A percentile compares a stretch with the other conserved stretches of the same genome.
phyloP scores from a whole-genome alignment of 371 early-diverging fungal species.

The Apophysomyces sp. region DNA sequence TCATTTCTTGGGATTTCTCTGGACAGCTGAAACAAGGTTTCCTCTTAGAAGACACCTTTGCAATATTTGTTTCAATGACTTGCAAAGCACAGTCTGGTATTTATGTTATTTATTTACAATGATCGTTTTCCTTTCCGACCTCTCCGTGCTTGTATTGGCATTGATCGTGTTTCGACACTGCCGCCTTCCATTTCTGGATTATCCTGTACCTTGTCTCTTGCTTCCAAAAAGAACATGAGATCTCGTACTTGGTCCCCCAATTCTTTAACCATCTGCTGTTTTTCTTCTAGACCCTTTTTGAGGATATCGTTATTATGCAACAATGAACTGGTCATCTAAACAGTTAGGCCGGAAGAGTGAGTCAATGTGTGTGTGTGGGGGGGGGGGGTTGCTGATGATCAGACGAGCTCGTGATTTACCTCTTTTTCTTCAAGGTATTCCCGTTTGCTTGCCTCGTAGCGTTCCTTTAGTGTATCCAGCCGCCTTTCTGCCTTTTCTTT shows the following conservation, averaged over 20 bases:
- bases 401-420: slow-evolving; percentile 5
- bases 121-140: neutral
- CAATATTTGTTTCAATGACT: too few species aligned
- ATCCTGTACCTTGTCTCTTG: slow-evolving; percentile 28
- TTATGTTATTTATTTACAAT: neutral
- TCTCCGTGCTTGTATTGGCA: neutral
- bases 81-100: neutral
- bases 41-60: too few species aligned
- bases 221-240: slow-evolving; percentile 38
- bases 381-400: too few species aligned
- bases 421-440: slow-evolving; percentile 28
- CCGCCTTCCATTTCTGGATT: slow-evolving; percentile 31
- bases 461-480: slow-evolving; percentile 23
- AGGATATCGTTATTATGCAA: slow-evolving; percentile 17
- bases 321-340: slow-evolving; percentile 19
- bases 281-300: slow-evolving; percentile 11
- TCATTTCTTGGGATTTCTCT: too few species aligned
- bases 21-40: too few species aligned
- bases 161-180: slow-evolving; percentile 17
- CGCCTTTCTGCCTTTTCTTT: slow-evolving; percentile 21
- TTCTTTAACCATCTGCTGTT: slow-evolving; percentile 24
- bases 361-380: too few species aligned
- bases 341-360: neutral
- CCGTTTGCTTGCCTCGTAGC: slow-evolving; percentile 10
- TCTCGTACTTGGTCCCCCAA: slow-evolving; percentile 37